Conservation (phyloP, 805 yeast species). For the Candida rishiriensis region DNA sequence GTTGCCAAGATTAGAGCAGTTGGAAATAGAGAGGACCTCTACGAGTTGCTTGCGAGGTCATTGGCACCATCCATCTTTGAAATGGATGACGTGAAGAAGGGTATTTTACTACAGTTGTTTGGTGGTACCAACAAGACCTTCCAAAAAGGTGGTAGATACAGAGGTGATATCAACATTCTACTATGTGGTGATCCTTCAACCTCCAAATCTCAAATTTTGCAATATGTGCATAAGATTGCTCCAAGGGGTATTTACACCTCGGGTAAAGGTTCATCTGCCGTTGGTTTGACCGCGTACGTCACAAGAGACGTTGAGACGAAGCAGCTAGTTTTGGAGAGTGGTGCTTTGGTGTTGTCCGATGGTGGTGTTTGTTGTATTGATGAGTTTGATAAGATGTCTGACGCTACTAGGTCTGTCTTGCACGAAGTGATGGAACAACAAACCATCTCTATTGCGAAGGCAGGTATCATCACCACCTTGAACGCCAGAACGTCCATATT, state of each 20-base stretch:
- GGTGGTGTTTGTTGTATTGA: conserved; percentile 99
- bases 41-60: conserved; percentile 82
- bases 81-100: conserved; percentile 95
- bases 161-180: conserved; percentile 92
- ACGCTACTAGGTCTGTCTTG: conserved; percentile 86
- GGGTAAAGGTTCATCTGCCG: conserved; percentile 99
- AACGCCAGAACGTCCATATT: conserved; percentile 94
- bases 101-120: conserved; percentile 84
- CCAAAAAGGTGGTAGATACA: conserved; percentile 84
- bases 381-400: conserved; percentile 97
- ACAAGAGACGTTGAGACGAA: conserved; percentile 92
- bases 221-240: conserved; percentile 94
- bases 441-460: conserved; percentile 96
- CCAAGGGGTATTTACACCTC: conserved; percentile 98
- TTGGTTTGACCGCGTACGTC: conserved; percentile 95
- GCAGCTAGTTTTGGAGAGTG: conserved; percentile 90
- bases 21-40: conserved; percentile 70
- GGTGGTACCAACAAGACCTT: conserved; percentile 94
- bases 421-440: conserved; percentile 99
- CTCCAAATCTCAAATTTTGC: conserved; percentile 88
- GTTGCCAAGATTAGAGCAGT: conserved; percentile 56
- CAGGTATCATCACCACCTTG: conserved; percentile 94
- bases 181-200: conserved; percentile 99
- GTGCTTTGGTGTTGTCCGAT: conserved; percentile 93
- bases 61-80: conserved; percentile 97